Conservation (phyloP, 1,284 basidiomycete genomes). For the Athelia psychrophila region DNA sequence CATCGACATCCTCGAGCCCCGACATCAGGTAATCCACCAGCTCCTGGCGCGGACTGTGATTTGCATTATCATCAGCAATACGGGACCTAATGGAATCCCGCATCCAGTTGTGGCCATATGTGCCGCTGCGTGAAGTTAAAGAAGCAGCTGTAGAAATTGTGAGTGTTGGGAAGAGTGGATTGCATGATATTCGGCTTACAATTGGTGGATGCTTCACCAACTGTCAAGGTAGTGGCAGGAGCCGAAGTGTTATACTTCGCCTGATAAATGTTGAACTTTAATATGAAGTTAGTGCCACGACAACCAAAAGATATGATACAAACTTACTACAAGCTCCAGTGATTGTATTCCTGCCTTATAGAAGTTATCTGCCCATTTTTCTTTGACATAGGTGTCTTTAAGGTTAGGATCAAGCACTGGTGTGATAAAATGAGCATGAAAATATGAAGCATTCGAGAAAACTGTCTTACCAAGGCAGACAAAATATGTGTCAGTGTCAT, state of each 20-base stretch:
- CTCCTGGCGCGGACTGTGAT: neutral
- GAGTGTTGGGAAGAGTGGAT: no score
- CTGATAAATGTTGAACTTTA: slow-evolving; percentile 17
- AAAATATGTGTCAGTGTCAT: slow-evolving; percentile 17
- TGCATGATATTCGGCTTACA: no score
- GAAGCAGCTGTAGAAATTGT: neutral
- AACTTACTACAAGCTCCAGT: neutral
- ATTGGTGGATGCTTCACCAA: no score
- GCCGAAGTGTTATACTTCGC: no score
- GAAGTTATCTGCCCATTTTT: slow-evolving; percentile 11
- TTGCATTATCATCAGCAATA: neutral
- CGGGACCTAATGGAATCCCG: neutral
- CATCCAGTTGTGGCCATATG: neutral
- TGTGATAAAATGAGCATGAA: neutral
- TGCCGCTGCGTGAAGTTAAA: neutral
- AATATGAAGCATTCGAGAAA: no score
- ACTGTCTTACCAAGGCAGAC: slow-evolving; percentile 16
- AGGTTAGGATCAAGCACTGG: slow-evolving; percentile 20
- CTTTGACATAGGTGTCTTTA: slow-evolving; percentile 16
- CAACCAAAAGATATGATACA: neutral
- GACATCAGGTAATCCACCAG: neutral
- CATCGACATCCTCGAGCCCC: neutral
- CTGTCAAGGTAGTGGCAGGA: no score
- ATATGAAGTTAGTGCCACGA: neutral
- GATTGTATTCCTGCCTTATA: slow-evolving; percentile 4